phyloP scores from a whole-genome alignment of 495 filamentous ascomycete genomes.

The Penicillium cosmopolitanum region DNA sequence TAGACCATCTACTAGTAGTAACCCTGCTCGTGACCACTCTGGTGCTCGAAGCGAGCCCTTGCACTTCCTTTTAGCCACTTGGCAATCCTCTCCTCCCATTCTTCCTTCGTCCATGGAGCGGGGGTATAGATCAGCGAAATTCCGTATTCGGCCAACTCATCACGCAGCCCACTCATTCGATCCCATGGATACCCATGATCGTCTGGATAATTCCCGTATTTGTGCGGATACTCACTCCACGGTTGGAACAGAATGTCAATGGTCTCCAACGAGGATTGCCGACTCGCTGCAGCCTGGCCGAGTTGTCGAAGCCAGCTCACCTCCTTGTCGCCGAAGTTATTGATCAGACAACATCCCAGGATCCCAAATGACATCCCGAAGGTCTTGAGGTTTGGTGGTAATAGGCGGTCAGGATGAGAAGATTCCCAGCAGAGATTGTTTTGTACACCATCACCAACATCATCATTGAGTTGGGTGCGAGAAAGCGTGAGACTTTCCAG shows the following conservation, averaged over 20 bases:
- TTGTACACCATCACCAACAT: constrained; percentile 5
- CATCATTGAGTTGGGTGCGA: constrained; percentile 13
- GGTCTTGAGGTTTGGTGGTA: constrained; percentile 7
- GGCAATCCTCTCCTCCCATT: constrained; percentile 8
- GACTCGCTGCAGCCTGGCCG: constrained; percentile 6
- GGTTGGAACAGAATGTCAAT: constrained; percentile 11
- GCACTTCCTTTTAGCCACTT: background rate
- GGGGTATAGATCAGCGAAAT: constrained; percentile 5
- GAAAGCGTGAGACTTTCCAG: constrained; percentile 14
- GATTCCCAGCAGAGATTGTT: constrained; percentile 10
- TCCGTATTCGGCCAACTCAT: constrained; percentile 5
- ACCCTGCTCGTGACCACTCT: no score
- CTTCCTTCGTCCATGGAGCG: constrained; percentile 14
- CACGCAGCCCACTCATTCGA: constrained; percentile 7
- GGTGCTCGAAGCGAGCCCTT: no score
- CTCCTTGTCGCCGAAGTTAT: constrained; percentile 15
- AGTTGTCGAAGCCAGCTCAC: constrained; percentile 11
- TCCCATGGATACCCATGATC: constrained; percentile 18
- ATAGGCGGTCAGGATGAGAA: constrained; percentile 6
- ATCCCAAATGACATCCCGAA: constrained; percentile 14
- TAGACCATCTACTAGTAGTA: no score
- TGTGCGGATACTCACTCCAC: constrained; percentile 10
- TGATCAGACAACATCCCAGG: constrained; percentile 16
- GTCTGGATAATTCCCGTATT: constrained; percentile 11
- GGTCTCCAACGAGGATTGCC: background rate